Conservation (phyloP, 176 grass and related monocot genomes). For the Elaeis guineensis region DNA sequence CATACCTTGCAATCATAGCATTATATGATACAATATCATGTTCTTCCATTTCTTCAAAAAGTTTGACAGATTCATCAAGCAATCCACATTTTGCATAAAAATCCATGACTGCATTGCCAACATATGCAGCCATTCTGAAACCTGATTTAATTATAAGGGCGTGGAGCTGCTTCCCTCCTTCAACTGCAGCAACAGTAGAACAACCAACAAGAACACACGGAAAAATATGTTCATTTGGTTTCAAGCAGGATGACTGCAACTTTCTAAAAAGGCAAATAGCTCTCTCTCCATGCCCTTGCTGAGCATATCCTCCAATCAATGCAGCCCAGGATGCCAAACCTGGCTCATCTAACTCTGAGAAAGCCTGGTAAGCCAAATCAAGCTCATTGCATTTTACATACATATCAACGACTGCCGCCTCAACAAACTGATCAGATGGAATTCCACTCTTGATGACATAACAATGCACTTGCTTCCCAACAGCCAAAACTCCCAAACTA, state of each 20-base stretch:
- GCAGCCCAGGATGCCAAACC: constrained; percentile 17
- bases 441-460: constrained; percentile 3
- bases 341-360: constrained; percentile 4
- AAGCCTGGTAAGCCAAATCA: constrained; percentile 5
- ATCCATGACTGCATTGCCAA: constrained; percentile 14
- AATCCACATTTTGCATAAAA: constrained; percentile 19
- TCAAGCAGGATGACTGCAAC: neutral
- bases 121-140: constrained; percentile 6
- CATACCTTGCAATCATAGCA: constrained; percentile 9
- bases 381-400: constrained; percentile 1
- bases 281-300: neutral
- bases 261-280: constrained; percentile 2
- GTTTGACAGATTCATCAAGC: neutral
- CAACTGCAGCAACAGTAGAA: neutral
- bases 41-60: constrained; percentile 21
- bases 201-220: constrained; percentile 2
- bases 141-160: constrained; percentile 7
- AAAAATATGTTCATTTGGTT: constrained; percentile 12
- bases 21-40: constrained; percentile 14
- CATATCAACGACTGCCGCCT: constrained; percentile 9
- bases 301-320: neutral
- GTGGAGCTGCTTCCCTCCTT: constrained; percentile 4
- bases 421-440: constrained; percentile 2
- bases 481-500: neutral
- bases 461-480: constrained; percentile 11